These are phyloP conservation scores for Ophiostoma populinum DNA, from an alignment of 2,329 filamentous ascomycete species.

Conservation along the genomic window DNA sequence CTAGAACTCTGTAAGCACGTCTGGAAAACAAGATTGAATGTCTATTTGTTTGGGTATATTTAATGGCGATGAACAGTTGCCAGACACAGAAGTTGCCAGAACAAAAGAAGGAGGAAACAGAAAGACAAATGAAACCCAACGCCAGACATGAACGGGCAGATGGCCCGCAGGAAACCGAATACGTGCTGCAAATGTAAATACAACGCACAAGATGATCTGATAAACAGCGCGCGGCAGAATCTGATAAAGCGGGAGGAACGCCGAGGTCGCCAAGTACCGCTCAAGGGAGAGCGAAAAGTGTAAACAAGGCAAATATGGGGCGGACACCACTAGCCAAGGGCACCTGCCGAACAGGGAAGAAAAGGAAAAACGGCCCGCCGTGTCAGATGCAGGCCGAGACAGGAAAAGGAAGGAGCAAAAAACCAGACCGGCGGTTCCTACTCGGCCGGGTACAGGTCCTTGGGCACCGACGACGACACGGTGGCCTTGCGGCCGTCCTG, in stretches of 20 bases:
- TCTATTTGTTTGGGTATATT: not conserved
- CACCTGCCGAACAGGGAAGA: not conserved
- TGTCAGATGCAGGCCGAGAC: not conserved
- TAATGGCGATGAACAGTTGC: not conserved
- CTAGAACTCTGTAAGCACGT: no score
- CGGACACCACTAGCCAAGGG: not conserved
- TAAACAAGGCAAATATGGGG: not conserved
- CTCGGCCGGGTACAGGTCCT: constrained; percentile 16
- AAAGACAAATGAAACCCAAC: not conserved
- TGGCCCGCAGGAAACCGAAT: not conserved
- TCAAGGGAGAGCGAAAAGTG: not conserved
- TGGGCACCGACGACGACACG: constrained; percentile 12
- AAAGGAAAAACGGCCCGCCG: not conserved
- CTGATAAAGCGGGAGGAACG: constrained; percentile 1
- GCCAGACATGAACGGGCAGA: not conserved
- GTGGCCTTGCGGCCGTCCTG: constrained; percentile 2
- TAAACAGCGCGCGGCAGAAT: not conserved
- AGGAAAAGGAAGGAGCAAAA: not conserved
- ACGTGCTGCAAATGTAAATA: constrained; percentile 1
- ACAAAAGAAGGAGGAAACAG: not conserved
- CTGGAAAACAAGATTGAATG: no score
- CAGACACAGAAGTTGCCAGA: not conserved
- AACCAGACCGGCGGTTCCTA: not conserved
- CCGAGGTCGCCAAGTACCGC: not conserved
- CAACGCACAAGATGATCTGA: not conserved